Evolutionary conservation across 2,329 filamentous ascomycete genomes (phyloP), one percentile per base, ranked within the genome.

Genomic region (Malbranchea cinnamomea): DNA sequence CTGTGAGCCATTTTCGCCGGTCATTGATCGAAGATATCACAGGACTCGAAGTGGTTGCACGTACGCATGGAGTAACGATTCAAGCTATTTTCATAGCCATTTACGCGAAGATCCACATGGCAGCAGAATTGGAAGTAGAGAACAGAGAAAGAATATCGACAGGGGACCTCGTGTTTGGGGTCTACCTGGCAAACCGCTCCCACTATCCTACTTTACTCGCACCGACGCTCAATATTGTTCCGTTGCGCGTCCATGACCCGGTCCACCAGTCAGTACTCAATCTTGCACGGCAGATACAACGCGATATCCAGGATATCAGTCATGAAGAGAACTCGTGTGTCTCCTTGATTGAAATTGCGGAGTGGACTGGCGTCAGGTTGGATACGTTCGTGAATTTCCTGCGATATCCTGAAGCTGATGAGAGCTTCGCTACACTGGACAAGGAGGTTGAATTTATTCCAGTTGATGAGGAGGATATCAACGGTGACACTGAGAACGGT

Each of bases 331-430:
- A 72, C 44, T 64, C 68, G 0, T 58, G 58, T 1, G 72, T 71
- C 0, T 71, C 71, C 1, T 56, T 93, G 1, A 71, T 69, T 56
- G 75, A 92, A 48, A 74, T 93, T 21, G 53, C 62, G 12, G 52
- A 63, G 10, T 93, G 83, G 83, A 87, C 80, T 0, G 78, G 77
- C 0, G 54, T 83, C 2, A 60, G 53, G 31, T 52, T 92, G 1
- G 68, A 79, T 41, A 73, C 68, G 0, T 87, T 81, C 54, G 72
- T 93, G 43, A 94, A 94, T 49, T 89, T 92, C 40, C 52, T 92
- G 11, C 71, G 63, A 30, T 50, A 73, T 4, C 67, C 67, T 22
- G 16, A 23, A 6, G 15, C 19, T 31, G 6, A 13, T 11, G 27
- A 28, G 19, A 11, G 23, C 13, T 8, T 14, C 12, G 14, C 9